Evolutionary conservation across 225 moss, liverwort and hornwort genomes (phyloP).

Genomic region (Bryoerythrophyllum caledonicum): DNA sequence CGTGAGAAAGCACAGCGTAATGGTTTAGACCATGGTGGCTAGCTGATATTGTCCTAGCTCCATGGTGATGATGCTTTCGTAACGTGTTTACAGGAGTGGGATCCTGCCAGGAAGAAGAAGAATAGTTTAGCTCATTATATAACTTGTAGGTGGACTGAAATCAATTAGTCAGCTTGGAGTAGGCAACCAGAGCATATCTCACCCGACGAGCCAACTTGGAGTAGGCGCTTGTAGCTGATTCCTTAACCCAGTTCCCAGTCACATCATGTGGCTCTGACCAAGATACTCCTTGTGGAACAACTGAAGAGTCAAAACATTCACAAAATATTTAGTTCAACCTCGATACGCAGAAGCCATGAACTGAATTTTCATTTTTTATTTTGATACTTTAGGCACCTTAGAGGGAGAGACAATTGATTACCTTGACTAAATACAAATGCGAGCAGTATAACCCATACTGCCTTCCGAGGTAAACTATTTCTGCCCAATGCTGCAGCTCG

Average conservation of each 20-base stretch:
- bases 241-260: not conserved
- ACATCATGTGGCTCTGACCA: not conserved
- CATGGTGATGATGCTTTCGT: not conserved
- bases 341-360: not conserved
- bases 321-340: not conserved
- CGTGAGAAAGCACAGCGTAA: slow-evolving; percentile 11
- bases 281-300: slow-evolving; percentile 13
- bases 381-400: not conserved
- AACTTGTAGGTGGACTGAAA: not conserved
- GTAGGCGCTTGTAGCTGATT: slow-evolving; percentile 3
- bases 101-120: not conserved
- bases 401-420: not conserved
- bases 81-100: not conserved
- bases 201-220: not conserved
- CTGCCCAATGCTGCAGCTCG: slow-evolving; percentile 7
- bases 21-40: not conserved
- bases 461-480: not conserved
- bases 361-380: not conserved
- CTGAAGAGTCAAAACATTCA: slow-evolving; percentile 2
- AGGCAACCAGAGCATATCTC: not conserved
- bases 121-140: not conserved
- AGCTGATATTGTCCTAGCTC: not conserved
- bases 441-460: slow-evolving; percentile 15
- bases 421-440: slow-evolving; percentile 10
- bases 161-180: not conserved